Percentiles rank a stretch among this genome's conserved stretches.
Conservation (phyloP, 768 basidiomycete genomes). For the Pisolithus marmoratus region DNA sequence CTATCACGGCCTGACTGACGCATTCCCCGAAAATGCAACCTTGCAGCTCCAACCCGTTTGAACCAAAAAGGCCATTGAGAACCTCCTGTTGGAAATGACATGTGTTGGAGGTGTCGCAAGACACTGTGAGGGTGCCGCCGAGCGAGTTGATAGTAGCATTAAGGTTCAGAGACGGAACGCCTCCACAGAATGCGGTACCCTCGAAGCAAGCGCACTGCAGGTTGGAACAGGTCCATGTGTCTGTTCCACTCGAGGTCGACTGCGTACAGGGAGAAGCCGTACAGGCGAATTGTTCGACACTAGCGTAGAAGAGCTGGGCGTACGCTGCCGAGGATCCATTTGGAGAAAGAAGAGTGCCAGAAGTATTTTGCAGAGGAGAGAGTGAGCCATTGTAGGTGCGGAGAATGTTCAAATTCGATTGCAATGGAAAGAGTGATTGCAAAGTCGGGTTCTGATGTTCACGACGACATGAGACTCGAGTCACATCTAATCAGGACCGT, state of each 20-base stretch:
- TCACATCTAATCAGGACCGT: neutral
- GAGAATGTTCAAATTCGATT: slow-evolving; percentile 70
- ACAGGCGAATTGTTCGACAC: slow-evolving; percentile 88
- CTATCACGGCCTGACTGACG: slow-evolving; percentile 73
- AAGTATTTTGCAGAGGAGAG: slow-evolving; percentile 47
- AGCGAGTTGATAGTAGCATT: slow-evolving; percentile 61
- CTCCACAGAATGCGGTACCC: slow-evolving; percentile 74
- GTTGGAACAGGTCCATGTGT: slow-evolving; percentile 65
- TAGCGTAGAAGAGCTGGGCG: slow-evolving; percentile 72
- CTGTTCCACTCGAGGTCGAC: slow-evolving; percentile 35
- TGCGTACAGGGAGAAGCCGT: slow-evolving; percentile 67
- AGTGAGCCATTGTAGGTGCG: slow-evolving; percentile 65
- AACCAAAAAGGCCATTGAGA: slow-evolving; percentile 68
- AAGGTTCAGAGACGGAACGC: slow-evolving; percentile 38
- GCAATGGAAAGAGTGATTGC: slow-evolving; percentile 65
- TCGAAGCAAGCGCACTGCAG: slow-evolving; percentile 70
- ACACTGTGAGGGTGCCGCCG: slow-evolving; percentile 57
- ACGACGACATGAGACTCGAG: neutral
- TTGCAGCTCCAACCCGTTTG: slow-evolving; percentile 61
- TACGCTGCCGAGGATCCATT: slow-evolving; percentile 53
- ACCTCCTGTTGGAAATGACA: slow-evolving; percentile 76
- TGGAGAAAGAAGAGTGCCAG: slow-evolving; percentile 30
- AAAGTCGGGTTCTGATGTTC: slow-evolving; percentile 72
- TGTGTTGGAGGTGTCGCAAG: slow-evolving; percentile 53
- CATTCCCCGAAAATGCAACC: slow-evolving; percentile 88